Conservation (phyloP, 2,329 filamentous ascomycete genomes). For the Hypoxylon sp. region DNA sequence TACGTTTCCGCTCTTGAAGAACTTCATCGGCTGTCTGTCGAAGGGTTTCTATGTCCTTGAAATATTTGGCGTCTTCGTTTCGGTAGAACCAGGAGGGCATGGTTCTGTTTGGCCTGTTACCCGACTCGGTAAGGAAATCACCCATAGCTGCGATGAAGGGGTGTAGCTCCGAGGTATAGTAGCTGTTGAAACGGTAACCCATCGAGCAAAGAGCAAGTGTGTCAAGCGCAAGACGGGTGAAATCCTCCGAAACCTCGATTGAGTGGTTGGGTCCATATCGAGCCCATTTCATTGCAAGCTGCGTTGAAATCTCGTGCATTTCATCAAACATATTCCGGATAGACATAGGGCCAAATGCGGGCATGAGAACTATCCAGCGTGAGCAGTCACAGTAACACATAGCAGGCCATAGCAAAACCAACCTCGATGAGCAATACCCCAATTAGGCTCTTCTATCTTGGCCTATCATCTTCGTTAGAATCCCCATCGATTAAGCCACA, state of each 20-base stretch:
- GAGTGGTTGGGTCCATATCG: conserved; percentile 70
- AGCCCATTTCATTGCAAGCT: conserved; percentile 78
- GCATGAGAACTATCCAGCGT: conserved; percentile 71
- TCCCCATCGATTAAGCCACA: conserved; percentile 39
- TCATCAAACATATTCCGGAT: conserved; percentile 79
- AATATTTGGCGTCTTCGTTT: conserved; percentile 65
- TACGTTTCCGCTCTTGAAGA: conserved; percentile 68
- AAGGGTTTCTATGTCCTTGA: conserved; percentile 68
- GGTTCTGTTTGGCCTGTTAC: conserved; percentile 63
- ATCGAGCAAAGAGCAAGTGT: conserved; percentile 80
- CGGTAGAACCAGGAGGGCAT: conserved; percentile 66
- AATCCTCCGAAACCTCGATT: conserved; percentile 65
- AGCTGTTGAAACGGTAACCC: conserved; percentile 81
- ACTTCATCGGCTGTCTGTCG: conserved; percentile 71
- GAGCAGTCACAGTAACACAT: conserved; percentile 63
- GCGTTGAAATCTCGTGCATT: conserved; percentile 77
- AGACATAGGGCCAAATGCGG: conserved; percentile 77
- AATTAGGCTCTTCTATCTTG: conserved; percentile 68
- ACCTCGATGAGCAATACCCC: conserved; percentile 63
- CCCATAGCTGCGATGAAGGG: conserved; percentile 79
- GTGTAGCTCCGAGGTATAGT: conserved; percentile 77
- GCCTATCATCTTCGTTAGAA: conserved; percentile 52
- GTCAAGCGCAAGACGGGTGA: conserved; percentile 74
- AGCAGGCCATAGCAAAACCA: conserved; percentile 6
- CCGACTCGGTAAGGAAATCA: conserved; percentile 71